These are phyloP conservation scores for Sporisorium graminicola DNA, from an alignment of 1,284 basidiomycete species.

Conservation along the genomic window DNA sequence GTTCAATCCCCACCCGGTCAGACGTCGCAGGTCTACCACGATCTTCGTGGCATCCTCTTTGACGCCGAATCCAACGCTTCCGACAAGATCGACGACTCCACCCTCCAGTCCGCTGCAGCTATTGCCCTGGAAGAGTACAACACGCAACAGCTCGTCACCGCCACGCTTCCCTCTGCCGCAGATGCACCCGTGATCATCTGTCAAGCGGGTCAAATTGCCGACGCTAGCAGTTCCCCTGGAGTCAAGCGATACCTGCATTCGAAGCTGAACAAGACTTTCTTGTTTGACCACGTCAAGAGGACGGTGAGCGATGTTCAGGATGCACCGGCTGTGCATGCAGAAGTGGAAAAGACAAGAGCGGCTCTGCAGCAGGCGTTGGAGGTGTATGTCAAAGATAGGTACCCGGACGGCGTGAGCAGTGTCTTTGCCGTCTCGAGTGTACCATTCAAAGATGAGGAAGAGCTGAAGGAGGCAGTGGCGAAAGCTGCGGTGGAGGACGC, in stretches of 20 bases:
- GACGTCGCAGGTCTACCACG: conserved; percentile 55
- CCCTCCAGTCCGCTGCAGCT: conserved; percentile 34
- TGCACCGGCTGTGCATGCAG: background rate
- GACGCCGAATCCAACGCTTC: conserved; percentile 36
- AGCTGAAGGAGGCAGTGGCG: conserved; percentile 15
- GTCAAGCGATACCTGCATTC: conserved; percentile 46
- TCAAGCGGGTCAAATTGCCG: conserved; percentile 28
- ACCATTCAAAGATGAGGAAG: conserved; percentile 19
- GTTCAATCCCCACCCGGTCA: conserved; percentile 58
- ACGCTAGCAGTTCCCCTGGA: background rate
- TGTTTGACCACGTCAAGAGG: conserved; percentile 47
- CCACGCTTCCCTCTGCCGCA: conserved; percentile 13
- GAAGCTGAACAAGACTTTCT: conserved; percentile 31
- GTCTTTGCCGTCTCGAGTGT: conserved; percentile 46
- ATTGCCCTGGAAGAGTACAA: conserved; percentile 54
- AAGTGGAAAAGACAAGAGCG: conserved; percentile 31
- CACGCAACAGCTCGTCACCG: conserved; percentile 52
- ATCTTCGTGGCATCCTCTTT: conserved; percentile 55
- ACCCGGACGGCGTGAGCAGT: conserved; percentile 57
- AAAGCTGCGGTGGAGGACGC: conserved; percentile 27
- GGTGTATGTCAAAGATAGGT: conserved; percentile 59
- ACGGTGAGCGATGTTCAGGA: conserved; percentile 33
- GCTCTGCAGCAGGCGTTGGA: conserved; percentile 51
- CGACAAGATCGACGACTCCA: conserved; percentile 39
- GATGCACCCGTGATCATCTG: conserved; percentile 40